phyloP scores from a whole-genome alignment of 352 stramenopile species.

The Pythium vanterpoolii region DNA sequence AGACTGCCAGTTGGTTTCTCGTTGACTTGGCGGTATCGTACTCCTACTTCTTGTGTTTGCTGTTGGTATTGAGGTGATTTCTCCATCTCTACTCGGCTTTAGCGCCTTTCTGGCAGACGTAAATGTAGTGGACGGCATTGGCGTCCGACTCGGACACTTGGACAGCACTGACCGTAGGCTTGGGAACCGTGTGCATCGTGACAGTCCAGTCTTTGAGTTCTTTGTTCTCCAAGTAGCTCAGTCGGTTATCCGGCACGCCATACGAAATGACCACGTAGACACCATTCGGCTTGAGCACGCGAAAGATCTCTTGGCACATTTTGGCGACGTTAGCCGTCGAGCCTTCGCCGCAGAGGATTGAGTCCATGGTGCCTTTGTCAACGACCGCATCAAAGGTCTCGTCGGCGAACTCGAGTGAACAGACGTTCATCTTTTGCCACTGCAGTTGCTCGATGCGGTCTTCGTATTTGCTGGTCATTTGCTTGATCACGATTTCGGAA shows the following conservation, averaged over 20 bases:
- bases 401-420: constrained; percentile 92
- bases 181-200: constrained; percentile 93
- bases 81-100: constrained; percentile 34
- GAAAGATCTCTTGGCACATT: constrained; percentile 93
- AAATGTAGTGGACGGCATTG: constrained; percentile 96
- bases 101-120: constrained; percentile 92
- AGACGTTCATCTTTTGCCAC: constrained; percentile 96
- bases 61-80: background rate
- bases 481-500: constrained; percentile 92
- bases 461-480: constrained; percentile 92
- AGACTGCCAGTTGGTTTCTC: no score
- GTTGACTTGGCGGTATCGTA: no score
- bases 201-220: constrained; percentile 92
- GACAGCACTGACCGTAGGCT: constrained; percentile 93
- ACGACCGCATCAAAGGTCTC: constrained; percentile 94
- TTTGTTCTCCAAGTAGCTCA: constrained; percentile 96
- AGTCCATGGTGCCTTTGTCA: constrained; percentile 96
- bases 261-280: constrained; percentile 96
- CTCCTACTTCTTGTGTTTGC: background rate
- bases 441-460: constrained; percentile 88
- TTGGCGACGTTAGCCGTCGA: constrained; percentile 94
- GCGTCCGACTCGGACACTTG: constrained; percentile 92
- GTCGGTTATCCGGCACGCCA: constrained; percentile 93
- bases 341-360: constrained; percentile 93
- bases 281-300: constrained; percentile 94